phyloP scores from a whole-genome alignment of 441 rosid genomes.

The Croton laevigatus region DNA sequence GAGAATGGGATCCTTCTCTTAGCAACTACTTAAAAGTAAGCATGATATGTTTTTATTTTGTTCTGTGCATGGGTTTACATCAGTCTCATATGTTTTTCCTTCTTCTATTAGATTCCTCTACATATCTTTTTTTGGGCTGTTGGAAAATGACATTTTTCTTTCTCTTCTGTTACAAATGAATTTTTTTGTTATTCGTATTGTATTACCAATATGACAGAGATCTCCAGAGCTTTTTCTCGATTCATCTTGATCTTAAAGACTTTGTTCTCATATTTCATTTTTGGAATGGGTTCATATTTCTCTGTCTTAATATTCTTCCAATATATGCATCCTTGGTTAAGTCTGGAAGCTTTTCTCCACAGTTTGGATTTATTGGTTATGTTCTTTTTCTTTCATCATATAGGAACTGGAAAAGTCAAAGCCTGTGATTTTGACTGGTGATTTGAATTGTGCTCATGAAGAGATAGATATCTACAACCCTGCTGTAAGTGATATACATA shows the following conservation, averaged over 20 bases:
- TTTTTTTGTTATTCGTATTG: neutral
- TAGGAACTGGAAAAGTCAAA: slow-evolving; percentile 90
- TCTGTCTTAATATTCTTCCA: neutral
- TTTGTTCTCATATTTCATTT: neutral
- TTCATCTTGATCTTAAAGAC: neutral
- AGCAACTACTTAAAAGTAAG: slow-evolving; percentile 79
- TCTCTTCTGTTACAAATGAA: neutral
- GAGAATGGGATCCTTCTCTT: slow-evolving; percentile 80
- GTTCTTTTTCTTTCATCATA: slow-evolving; percentile 20
- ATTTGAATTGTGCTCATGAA: slow-evolving; percentile 91
- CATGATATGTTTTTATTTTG: slow-evolving; percentile 1
- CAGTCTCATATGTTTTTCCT: neutral
- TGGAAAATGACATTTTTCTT: neutral
- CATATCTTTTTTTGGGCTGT: neutral
- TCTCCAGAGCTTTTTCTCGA: neutral
- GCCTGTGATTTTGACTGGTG: slow-evolving; percentile 93
- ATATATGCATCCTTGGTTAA: neutral
- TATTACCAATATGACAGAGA: neutral
- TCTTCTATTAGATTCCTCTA: neutral
- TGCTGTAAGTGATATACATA: slow-evolving; percentile 48
- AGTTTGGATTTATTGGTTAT: slow-evolving; percentile 12
- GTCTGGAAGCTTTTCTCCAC: neutral
- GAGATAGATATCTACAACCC: slow-evolving; percentile 91
- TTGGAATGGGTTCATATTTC: neutral
- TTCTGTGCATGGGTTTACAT: neutral